phyloP scores from a whole-genome alignment of 2,329 filamentous ascomycete species.

The Aspergillus cejpii region DNA sequence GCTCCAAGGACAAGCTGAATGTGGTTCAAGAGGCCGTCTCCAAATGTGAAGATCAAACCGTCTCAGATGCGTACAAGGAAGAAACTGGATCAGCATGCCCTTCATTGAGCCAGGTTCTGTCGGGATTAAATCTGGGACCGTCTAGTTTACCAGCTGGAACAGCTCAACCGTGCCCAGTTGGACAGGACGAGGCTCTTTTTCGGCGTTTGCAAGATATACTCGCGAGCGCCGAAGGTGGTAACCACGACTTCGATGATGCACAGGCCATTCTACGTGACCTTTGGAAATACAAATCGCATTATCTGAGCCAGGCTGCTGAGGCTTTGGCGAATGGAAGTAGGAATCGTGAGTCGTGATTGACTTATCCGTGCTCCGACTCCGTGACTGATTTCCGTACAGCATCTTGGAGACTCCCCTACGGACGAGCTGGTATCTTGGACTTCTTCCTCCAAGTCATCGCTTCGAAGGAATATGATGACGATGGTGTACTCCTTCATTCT shows the following conservation, averaged over 20 bases:
- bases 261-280: slow-evolving; percentile 29
- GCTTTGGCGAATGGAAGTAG: slow-evolving; percentile 39
- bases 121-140: slow-evolving; percentile 17
- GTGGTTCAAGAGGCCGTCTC: slow-evolving; percentile 4
- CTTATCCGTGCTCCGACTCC: background rate
- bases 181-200: slow-evolving; percentile 34
- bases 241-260: slow-evolving; percentile 23
- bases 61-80: background rate
- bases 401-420: slow-evolving; percentile 36
- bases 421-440: slow-evolving; percentile 35
- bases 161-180: slow-evolving; percentile 14
- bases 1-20: slow-evolving; percentile 11
- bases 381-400: slow-evolving; percentile 22
- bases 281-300: slow-evolving; percentile 33
- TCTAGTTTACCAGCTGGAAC: slow-evolving; percentile 17
- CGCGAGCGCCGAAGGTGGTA: slow-evolving; percentile 21
- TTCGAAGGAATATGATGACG: slow-evolving; percentile 25
- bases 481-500: slow-evolving; percentile 34
- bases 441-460: slow-evolving; percentile 39
- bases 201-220: slow-evolving; percentile 28
- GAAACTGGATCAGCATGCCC: slow-evolving; percentile 18
- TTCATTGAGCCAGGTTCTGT: slow-evolving; percentile 23
- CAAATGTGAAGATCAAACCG: background rate
- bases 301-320: slow-evolving; percentile 33
- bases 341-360: slow-evolving; percentile 31